Evolutionary conservation across 208 protist species (phyloP), one percentile per base, ranked within the genome.

Genomic region (Trypanosomatidae sp.): DNA sequence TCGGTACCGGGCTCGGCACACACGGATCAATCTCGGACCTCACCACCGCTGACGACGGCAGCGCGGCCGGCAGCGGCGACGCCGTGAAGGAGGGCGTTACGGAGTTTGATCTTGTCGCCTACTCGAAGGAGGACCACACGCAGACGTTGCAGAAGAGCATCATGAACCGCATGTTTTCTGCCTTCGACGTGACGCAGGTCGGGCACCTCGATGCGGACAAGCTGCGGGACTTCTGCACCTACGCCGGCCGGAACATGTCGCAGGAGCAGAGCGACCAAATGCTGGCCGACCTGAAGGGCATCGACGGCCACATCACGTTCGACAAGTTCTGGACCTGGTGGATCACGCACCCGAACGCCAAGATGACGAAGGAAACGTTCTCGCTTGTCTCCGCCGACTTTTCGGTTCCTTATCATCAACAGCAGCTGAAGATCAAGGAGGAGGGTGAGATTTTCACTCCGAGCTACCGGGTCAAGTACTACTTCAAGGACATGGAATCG

Each of bases 381-480:
- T 95, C 91, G 1, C 83, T 94, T 41, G 88, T 95, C 12, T 96
- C 91, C 9, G 89, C 90, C 12, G 85, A 95, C 77, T 98, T 98
- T 80, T 86, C 89, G 5, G 81, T 95, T 47, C 91, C 91, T 15
- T 98, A 92, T 66, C 90, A 96, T 59, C 94, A 96, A 77, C 91
- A 95, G 83, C 94, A 98, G 85, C 88, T 98, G 17, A 78, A 91
- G 47, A 89, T 92, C 33, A 77, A 82, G 55, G 91, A 96, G 72
- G 84, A 89, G 33, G 91, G 91, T 22, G 88, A 96, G 67, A 87
- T 91, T 44, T 96, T 94, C 77, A 98, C 94, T 9, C 92, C 94
- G 22, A 92, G 85, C 71, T 98, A 95, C 91, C 94, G 94, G 56
- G 88, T 98, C 25, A 83, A 86, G 79, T 98, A 94, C 82, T 95